Evolutionary conservation across 2,329 filamentous ascomycete genomes (phyloP), one percentile per base, ranked within the genome.

Genomic region (Herpotrichia juniperi): DNA sequence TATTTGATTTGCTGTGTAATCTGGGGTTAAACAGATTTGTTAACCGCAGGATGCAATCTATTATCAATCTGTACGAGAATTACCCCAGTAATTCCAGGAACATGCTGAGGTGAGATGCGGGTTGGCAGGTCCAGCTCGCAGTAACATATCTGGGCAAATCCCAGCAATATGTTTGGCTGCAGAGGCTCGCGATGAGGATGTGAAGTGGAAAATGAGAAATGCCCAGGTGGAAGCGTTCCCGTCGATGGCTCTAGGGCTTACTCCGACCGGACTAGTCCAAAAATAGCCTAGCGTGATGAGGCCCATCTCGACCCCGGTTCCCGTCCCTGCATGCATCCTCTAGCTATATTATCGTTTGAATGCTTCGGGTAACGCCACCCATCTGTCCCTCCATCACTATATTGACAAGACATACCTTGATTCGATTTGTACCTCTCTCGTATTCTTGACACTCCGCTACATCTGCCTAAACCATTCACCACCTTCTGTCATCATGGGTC

Each of bases 21-120:
- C 51, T 59, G 49, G 52, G 58, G 49, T 53, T 30, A 21, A 48
- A 21, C 21, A 53, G 21, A 28, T 22, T 50, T 34, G 28, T 47
- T 30, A 34, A 39, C 56, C 56, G 56, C 37, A 31, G 26, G 43
- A 14, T 44, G 53, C 56, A 63, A 59, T 63, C 50, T 61, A 50
- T 24, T 25, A 40, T 57, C 59, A 61, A 63, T 63, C 26, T 58
- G 60, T 48, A 11, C 57, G 60, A 59, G 49, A 58, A 58, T 25
- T 50, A 62, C 51, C 58, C 59, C 48, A 46, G 57, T 47, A 34
- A 45, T 52, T 52, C 44, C 54, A 59, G 50, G 52, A 37, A 52
- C 50, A 17, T 40, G 59, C 51, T 61, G 53, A 57, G 21, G 55
- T 61, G 53, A 59, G 57, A 59, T 30, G 49, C 7, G 39, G 17